Evolutionary conservation across 495 filamentous ascomycete species (phyloP).

Genomic region (Daldinia grandis): DNA sequence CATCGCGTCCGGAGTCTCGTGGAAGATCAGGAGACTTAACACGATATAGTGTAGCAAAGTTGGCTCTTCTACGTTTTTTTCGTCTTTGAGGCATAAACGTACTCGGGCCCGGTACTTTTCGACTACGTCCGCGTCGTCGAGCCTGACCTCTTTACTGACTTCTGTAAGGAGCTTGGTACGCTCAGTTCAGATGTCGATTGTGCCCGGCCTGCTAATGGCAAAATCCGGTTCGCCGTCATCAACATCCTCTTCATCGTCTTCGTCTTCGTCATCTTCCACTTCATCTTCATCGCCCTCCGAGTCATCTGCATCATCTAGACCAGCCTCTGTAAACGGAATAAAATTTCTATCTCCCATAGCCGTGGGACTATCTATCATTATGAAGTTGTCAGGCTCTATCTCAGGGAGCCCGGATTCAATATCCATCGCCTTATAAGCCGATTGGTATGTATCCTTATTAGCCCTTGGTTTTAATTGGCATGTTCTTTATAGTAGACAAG

Average conservation of each 20-base stretch:
- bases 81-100: constrained; percentile 20
- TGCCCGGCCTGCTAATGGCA: neutral
- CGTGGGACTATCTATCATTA: constrained; percentile 5
- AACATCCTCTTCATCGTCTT: constrained; percentile 4
- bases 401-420: neutral
- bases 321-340: constrained; percentile 9
- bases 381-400: constrained; percentile 10
- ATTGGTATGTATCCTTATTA: neutral
- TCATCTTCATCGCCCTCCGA: neutral
- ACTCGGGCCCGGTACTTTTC: constrained; percentile 20
- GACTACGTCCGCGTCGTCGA: constrained; percentile 8
- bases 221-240: constrained; percentile 19
- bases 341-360: neutral
- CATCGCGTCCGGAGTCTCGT: constrained; percentile 17
- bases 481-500: neutral
- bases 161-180: constrained; percentile 23
- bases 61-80: constrained; percentile 23
- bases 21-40: constrained; percentile 15
- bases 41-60: constrained; percentile 21
- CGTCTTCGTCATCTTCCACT: constrained; percentile 4
- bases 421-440: constrained; percentile 1
- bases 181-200: constrained; percentile 15
- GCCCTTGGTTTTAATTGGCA: neutral
- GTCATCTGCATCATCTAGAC: constrained; percentile 7
- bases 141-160: constrained; percentile 15